Conservation (phyloP, 805 yeast genomes). For the Osmozyma mogii region DNA sequence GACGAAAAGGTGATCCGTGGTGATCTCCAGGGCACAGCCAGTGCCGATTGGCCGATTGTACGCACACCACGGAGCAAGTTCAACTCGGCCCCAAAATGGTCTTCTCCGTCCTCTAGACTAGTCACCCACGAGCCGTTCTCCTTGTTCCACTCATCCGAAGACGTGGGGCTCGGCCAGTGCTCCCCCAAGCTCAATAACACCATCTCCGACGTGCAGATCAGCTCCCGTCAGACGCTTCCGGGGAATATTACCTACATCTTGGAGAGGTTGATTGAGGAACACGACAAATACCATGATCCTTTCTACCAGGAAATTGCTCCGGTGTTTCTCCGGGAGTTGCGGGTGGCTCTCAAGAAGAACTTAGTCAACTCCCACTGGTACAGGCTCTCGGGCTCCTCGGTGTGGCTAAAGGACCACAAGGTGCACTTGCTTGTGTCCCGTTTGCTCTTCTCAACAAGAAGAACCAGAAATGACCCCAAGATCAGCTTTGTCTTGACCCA, state of each 20-base stretch:
- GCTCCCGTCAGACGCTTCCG: conserved; percentile 1
- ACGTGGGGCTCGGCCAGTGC: too few species aligned
- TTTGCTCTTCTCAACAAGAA: conserved; percentile 11
- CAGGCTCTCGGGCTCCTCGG: conserved; percentile 16
- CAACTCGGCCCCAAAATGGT: too few species aligned
- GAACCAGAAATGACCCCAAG: conserved; percentile 11
- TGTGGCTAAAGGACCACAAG: conserved; percentile 14
- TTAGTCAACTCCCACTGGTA: conserved; percentile 12
- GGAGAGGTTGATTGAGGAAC: conserved; percentile 4
- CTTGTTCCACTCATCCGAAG: neutral
- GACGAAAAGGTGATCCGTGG: too few species aligned
- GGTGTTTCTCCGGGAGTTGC: conserved; percentile 6
- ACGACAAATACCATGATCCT: conserved; percentile 4
- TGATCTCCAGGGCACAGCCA: too few species aligned
- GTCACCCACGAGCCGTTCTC: neutral
- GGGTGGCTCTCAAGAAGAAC: conserved; percentile 5
- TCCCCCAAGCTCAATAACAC: neutral
- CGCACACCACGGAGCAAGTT: too few species aligned
- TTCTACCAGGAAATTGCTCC: conserved; percentile 6
- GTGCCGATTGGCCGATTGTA: too few species aligned
- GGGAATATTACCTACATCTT: conserved; percentile 3
- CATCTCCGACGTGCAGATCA: neutral
- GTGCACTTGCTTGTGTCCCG: conserved; percentile 16
- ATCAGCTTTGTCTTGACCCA: conserved; percentile 15
- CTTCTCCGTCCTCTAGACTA: too few species aligned